Base-by-base conservation (phyloP, 2,329 filamentous ascomycete species). In the Fusarium duplospermum region DNA sequence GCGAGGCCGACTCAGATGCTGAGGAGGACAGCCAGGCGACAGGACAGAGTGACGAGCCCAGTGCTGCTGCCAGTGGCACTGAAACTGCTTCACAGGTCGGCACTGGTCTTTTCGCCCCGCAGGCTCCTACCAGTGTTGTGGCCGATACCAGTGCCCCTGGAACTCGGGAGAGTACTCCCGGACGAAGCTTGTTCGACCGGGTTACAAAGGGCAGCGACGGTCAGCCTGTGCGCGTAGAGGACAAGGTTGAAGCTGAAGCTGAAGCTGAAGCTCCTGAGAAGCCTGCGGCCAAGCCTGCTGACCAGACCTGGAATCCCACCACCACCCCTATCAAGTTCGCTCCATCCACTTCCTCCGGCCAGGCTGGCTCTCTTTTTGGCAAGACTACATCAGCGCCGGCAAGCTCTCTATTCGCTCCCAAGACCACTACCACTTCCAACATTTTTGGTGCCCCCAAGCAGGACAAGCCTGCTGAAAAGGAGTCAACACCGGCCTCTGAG, bases 301-400 rank as follows among this genome's bases (percentile, higher is more conserved):
- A 84, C 45, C 83, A 84, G 76, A 84, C 84, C 18, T 84, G 82
- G 78, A 84, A 86, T 56, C 81, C 83, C 6, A 87, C 84, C 80
- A 86, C 84, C 20, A 85, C 84, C 7, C 88, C 89, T 3, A 88
- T 91, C 79, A 90, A 89, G 77, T 90, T 90, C 76, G 84, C 84
- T 14, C 80, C 84, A 50, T 70, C 79, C 59, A 76, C 80, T 9
- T 62, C 81, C 27, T 62, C 80, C 20, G 66, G 80, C 13, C 77
- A 81, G 33, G 63, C 81, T 40, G 71, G 74, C 36, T 80, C 74
- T 72, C 78, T 81, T 14, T 84, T 85, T 69, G 79, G 82, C 62
- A 77, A 73, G 31, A 18, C 75, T 64, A 74, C 72, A 27, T 76
- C 80, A 31, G 76, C 76, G 38, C 77, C 79, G 57, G 73, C 79